Evolutionary conservation across 2,329 filamentous ascomycete genomes (phyloP).

Genomic region (Penicillium fuscoglaucum): DNA sequence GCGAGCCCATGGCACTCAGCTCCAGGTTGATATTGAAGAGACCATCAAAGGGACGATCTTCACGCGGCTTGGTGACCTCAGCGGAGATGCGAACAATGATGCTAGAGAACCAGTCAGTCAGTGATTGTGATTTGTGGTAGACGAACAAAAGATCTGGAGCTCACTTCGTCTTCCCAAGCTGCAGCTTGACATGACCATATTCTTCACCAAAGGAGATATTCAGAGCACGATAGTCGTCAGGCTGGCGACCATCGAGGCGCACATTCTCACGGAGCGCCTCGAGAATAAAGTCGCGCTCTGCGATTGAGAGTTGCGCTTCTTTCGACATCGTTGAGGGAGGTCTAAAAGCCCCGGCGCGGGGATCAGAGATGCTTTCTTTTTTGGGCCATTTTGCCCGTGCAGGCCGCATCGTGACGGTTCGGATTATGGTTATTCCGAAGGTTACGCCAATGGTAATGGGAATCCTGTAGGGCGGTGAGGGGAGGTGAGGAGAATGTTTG

Average conservation of each 20-base stretch:
- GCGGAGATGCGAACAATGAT: constrained; percentile 82
- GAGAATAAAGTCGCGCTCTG: constrained; percentile 82
- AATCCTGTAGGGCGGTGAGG: not conserved
- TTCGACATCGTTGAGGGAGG: constrained; percentile 68
- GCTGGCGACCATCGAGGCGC: constrained; percentile 77
- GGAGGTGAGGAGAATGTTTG: constrained; percentile 3
- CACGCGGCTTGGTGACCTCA: constrained; percentile 80
- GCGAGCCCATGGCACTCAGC: constrained; percentile 87
- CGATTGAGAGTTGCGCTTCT: constrained; percentile 85
- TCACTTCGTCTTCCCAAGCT: constrained; percentile 86
- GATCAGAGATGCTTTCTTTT: constrained; percentile 16
- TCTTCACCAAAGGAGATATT: constrained; percentile 83
- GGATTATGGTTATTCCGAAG: not conserved
- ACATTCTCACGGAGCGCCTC: constrained; percentile 78
- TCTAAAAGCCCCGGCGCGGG: constrained; percentile 24
- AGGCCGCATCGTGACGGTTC: constrained; percentile 15
- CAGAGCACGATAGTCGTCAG: constrained; percentile 77
- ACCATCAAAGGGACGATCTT: constrained; percentile 91
- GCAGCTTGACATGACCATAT: constrained; percentile 84
- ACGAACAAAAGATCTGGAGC: constrained; percentile 15
- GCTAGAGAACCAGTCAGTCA: constrained; percentile 50
- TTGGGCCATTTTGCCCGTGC: constrained; percentile 23
- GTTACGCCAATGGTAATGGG: not conserved
- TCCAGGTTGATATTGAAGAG: constrained; percentile 91
- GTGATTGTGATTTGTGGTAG: not conserved